phyloP scores from a whole-genome alignment of 2,329 filamentous ascomycete species.

The Monilinia aucupariae region DNA sequence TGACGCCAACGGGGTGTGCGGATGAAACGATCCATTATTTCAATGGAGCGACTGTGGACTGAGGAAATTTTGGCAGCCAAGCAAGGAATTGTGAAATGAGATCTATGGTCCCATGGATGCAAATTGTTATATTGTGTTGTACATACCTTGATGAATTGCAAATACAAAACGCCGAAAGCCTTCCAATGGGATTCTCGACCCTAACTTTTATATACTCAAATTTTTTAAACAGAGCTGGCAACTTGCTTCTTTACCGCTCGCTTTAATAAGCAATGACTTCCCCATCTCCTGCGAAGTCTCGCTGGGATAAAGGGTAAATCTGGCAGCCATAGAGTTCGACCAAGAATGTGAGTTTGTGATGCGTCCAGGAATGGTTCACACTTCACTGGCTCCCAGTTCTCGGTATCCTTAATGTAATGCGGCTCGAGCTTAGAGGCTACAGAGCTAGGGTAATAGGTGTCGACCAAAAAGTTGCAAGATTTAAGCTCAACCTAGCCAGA shows the following conservation, averaged over 20 bases:
- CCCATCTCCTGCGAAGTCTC: conserved; percentile 71
- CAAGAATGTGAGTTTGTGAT: conserved; percentile 64
- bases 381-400: conserved; percentile 71
- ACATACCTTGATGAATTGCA: conserved; percentile 10
- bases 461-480: conserved; percentile 77
- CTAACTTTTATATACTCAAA: conserved; percentile 3
- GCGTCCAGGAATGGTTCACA: conserved; percentile 81
- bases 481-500: conserved; percentile 54
- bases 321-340: conserved; percentile 78
- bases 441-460: conserved; percentile 68
- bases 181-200: neutral
- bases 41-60: conserved; percentile 37
- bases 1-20: conserved; percentile 51
- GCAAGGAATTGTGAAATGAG: neutral
- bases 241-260: conserved; percentile 39
- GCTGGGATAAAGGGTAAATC: conserved; percentile 63
- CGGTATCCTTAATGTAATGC: conserved; percentile 66
- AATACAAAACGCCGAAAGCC: neutral
- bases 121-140: neutral
- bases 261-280: conserved; percentile 76
- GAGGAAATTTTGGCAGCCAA: neutral
- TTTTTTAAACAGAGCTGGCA: neutral
- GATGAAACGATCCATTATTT: conserved; percentile 52
- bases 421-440: conserved; percentile 65
- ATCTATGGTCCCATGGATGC: neutral